Percentiles rank a stretch among this genome's conserved stretches.
Evolutionary conservation across 2,329 filamentous ascomycete genomes (phyloP).

Genomic region (Curvularia sp.): DNA sequence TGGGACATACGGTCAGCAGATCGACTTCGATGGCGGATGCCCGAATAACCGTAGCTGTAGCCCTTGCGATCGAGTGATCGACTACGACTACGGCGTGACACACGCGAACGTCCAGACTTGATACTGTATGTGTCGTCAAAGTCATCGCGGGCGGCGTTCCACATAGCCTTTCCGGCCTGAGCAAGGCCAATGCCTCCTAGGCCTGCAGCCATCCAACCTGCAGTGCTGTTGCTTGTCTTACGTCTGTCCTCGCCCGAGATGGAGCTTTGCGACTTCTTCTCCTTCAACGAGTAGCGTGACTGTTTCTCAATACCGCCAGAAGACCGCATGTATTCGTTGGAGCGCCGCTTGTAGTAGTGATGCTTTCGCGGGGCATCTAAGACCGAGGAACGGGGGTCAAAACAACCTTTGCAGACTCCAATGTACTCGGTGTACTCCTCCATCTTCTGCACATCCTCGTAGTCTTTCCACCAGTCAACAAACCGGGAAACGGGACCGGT

Average conservation of each 20-base stretch:
- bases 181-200: conserved; percentile 63
- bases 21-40: conserved; percentile 49
- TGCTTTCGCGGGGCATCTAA: conserved; percentile 68
- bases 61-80: conserved; percentile 52
- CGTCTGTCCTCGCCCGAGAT: conserved; percentile 44
- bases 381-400: conserved; percentile 65
- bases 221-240: conserved; percentile 54
- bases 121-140: conserved; percentile 68
- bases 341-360: conserved; percentile 58
- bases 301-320: conserved; percentile 65
- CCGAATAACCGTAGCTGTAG: conserved; percentile 55
- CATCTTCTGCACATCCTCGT: conserved; percentile 69
- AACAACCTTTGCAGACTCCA: conserved; percentile 70
- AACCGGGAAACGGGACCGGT: conserved; percentile 64
- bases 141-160: conserved; percentile 58
- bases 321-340: conserved; percentile 53
- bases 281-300: conserved; percentile 58
- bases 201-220: conserved; percentile 62
- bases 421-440: conserved; percentile 73
- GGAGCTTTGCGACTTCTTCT: conserved; percentile 44
- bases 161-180: conserved; percentile 62
- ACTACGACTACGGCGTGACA: conserved; percentile 46
- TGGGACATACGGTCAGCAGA: conserved; percentile 46
- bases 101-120: conserved; percentile 58
- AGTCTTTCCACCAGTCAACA: conserved; percentile 68